phyloP scores from a whole-genome alignment of 805 yeast species.

The Grigorovia humatica region DNA sequence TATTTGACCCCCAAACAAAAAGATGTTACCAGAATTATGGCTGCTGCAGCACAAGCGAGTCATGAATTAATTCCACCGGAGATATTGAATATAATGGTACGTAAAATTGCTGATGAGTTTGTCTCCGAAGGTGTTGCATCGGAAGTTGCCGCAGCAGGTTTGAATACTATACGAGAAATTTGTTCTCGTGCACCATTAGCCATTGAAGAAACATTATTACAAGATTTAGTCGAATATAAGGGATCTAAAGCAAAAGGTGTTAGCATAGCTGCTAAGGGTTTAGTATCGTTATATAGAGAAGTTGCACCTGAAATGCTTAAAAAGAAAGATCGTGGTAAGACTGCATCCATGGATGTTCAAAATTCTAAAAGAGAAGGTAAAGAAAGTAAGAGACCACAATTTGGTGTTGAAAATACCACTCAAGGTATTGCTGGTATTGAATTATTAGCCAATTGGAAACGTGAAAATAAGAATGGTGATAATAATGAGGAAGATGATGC shows the following conservation, averaged over 20 bases:
- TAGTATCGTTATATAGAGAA: constrained; percentile 80
- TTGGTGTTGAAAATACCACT: constrained; percentile 61
- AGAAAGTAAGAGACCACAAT: constrained; percentile 36
- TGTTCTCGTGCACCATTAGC: constrained; percentile 90
- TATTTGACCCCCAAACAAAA: constrained; percentile 89
- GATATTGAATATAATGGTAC: constrained; percentile 61
- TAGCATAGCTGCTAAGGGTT: constrained; percentile 83
- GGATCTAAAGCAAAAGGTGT: constrained; percentile 93
- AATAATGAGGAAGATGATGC: constrained; percentile 49
- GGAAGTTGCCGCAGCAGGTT: constrained; percentile 96
- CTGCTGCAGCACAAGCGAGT: constrained; percentile 92
- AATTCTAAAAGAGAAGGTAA: constrained; percentile 42
- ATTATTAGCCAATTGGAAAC: constrained; percentile 71
- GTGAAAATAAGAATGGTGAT: constrained; percentile 40
- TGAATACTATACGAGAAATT: constrained; percentile 90
- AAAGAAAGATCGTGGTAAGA: constrained; percentile 86
- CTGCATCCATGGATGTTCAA: constrained; percentile 74
- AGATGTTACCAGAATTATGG: constrained; percentile 92
- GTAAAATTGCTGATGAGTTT: constrained; percentile 94
- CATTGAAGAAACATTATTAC: constrained; percentile 76
- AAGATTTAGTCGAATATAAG: constrained; percentile 81
- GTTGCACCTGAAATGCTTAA: constrained; percentile 93
- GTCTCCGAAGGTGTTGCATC: constrained; percentile 97
- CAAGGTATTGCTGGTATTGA: constrained; percentile 89
- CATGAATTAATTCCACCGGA: constrained; percentile 98